These are phyloP conservation scores for Globisporangium megalacanthum DNA, from an alignment of 352 stramenopile species.

Conservation along the genomic window DNA sequence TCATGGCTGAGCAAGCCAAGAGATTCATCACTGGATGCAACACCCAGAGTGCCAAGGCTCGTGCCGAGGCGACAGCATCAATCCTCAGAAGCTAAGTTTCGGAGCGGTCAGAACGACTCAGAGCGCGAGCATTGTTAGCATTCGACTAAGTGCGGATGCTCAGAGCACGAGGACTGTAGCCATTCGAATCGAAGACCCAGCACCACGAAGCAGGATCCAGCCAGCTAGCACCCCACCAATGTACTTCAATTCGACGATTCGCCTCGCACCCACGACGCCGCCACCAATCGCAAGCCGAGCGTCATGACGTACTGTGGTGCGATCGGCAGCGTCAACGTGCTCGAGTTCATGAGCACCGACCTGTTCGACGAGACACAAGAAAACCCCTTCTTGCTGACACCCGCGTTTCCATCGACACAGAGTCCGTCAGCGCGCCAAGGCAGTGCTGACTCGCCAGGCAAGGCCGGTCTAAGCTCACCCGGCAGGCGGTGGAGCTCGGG, in stretches of 20 bases:
- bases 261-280: neutral
- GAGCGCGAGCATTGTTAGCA: no score
- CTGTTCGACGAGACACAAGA: slow-evolving; percentile 70
- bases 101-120: no score
- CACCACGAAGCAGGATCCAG: no score
- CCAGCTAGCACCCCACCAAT: no score
- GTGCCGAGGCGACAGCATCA: no score
- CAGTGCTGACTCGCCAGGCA: neutral
- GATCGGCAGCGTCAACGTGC: slow-evolving; percentile 61
- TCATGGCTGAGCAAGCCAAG: no score
- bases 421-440: neutral
- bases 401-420: neutral
- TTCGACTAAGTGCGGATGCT: no score
- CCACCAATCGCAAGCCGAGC: neutral
- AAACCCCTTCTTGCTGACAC: slow-evolving; percentile 52
- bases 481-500: neutral
- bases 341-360: slow-evolving; percentile 64
- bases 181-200: no score
- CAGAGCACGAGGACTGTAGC: no score
- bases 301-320: slow-evolving; percentile 46
- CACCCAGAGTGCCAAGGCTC: no score
- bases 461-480: neutral
- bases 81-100: no score
- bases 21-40: no score
- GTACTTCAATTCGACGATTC: neutral